These are phyloP conservation scores for Tolypocladium tundrense DNA, from an alignment of 2,329 filamentous ascomycete genomes.

Conservation along the genomic window DNA sequence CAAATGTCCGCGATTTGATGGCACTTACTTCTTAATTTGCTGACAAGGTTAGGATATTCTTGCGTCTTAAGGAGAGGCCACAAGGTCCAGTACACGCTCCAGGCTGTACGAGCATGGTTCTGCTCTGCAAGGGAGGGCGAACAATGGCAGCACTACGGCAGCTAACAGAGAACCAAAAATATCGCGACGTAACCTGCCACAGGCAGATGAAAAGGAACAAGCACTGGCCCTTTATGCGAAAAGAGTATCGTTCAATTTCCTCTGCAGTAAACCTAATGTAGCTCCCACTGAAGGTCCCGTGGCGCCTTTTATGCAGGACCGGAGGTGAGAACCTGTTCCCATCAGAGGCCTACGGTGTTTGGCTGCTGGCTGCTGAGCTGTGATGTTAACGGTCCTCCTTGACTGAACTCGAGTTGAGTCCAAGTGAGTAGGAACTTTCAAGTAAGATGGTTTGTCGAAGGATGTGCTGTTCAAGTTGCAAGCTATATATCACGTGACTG, in stretches of 20 bases:
- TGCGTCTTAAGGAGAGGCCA: neutral
- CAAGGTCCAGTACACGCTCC: neutral
- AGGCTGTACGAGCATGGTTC: neutral
- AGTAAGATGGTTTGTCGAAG: too few species aligned
- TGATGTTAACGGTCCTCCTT: too few species aligned
- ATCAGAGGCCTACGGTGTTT: too few species aligned
- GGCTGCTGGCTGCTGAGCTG: too few species aligned
- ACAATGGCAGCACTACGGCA: neutral
- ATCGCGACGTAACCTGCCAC: neutral
- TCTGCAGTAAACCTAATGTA: neutral
- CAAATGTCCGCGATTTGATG: neutral
- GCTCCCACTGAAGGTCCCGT: neutral
- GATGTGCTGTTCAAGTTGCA: too few species aligned
- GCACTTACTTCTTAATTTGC: neutral
- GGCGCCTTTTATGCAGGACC: neutral
- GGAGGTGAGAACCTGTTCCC: too few species aligned
- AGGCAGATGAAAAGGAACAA: neutral
- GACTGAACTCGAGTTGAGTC: too few species aligned
- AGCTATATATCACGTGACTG: neutral
- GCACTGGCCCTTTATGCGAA: neutral
- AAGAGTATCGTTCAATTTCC: too few species aligned
- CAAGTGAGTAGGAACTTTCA: too few species aligned
- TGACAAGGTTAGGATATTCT: neutral
- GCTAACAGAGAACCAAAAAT: neutral
- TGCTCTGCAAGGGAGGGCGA: neutral